Conservation (phyloP, 495 filamentous ascomycete species). For the Penicillium robsamsonii region DNA sequence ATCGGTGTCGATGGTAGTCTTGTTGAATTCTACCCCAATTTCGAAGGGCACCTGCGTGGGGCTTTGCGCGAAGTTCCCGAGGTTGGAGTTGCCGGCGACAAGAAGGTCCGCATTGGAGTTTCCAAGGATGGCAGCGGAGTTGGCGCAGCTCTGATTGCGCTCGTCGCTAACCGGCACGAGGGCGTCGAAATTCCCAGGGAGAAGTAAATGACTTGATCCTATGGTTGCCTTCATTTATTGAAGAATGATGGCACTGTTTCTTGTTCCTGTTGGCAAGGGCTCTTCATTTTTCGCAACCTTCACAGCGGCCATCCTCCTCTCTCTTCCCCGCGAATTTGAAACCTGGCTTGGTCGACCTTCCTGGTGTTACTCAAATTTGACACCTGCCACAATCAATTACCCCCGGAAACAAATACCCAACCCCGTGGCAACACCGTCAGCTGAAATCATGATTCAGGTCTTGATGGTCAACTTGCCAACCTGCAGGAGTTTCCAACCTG, state of each 20-base stretch:
- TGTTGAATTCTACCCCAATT: conserved; percentile 89
- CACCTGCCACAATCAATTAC: background rate
- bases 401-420: background rate
- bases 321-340: background rate
- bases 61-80: conserved; percentile 67
- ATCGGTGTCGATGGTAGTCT: conserved; percentile 88
- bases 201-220: conserved; percentile 11
- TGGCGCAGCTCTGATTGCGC: conserved; percentile 85
- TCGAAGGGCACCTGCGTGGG: conserved; percentile 75
- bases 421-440: conserved; percentile 5
- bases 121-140: conserved; percentile 93
- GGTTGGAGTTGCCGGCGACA: conserved; percentile 70
- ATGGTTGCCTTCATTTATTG: conserved; percentile 1
- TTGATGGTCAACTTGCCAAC: conserved; percentile 4
- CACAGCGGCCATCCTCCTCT: background rate
- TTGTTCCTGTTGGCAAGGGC: background rate
- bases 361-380: conserved; percentile 1
- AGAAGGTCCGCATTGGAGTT: conserved; percentile 83
- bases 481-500: conserved; percentile 1
- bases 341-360: background rate
- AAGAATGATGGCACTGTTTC: background rate
- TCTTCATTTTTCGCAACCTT: background rate
- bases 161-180: conserved; percentile 56
- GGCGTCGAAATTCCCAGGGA: conserved; percentile 18
- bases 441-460: conserved; percentile 14